These are phyloP conservation scores for Cryphonectria naterciae DNA, from an alignment of 2,329 filamentous ascomycete species.

Conservation along the genomic window DNA sequence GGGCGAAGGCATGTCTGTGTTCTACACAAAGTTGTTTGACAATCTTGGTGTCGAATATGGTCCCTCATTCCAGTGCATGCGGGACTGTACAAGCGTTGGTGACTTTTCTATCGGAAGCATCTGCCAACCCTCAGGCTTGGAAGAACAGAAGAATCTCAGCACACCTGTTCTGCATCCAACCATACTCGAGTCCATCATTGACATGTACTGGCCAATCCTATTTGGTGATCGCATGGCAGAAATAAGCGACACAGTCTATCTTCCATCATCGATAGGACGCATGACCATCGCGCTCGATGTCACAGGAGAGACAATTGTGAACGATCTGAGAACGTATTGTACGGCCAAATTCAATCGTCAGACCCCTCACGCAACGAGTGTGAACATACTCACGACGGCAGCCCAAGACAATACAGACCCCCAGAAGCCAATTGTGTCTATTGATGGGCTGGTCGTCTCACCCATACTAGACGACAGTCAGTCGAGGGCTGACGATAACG, in stretches of 20 bases:
- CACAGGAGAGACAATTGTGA: slow-evolving; percentile 33
- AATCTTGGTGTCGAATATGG: slow-evolving; percentile 55
- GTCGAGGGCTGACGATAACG: slow-evolving; percentile 34
- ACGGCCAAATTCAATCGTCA: slow-evolving; percentile 37
- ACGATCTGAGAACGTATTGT: background rate
- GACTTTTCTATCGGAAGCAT: slow-evolving; percentile 42
- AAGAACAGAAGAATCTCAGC: slow-evolving; percentile 46
- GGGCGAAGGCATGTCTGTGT: slow-evolving; percentile 33
- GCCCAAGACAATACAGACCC: slow-evolving; percentile 28
- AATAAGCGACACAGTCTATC: slow-evolving; percentile 43
- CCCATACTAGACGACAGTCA: slow-evolving; percentile 44
- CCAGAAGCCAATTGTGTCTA: slow-evolving; percentile 38
- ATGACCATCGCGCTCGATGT: slow-evolving; percentile 43
- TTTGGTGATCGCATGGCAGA: slow-evolving; percentile 34
- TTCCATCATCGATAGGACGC: slow-evolving; percentile 47
- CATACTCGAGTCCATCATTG: slow-evolving; percentile 46
- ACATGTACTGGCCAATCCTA: slow-evolving; percentile 47
- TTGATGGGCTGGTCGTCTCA: slow-evolving; percentile 44
- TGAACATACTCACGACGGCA: slow-evolving; percentile 42
- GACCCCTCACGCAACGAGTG: slow-evolving; percentile 41
- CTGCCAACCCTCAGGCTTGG: slow-evolving; percentile 33
- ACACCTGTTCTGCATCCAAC: slow-evolving; percentile 45
- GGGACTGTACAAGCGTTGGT: slow-evolving; percentile 46
- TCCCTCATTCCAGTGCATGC: slow-evolving; percentile 54
- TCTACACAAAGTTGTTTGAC: slow-evolving; percentile 51